Base-by-base conservation (phyloP, 495 filamentous ascomycete genomes). In the Achaetomiella virescens region DNA sequence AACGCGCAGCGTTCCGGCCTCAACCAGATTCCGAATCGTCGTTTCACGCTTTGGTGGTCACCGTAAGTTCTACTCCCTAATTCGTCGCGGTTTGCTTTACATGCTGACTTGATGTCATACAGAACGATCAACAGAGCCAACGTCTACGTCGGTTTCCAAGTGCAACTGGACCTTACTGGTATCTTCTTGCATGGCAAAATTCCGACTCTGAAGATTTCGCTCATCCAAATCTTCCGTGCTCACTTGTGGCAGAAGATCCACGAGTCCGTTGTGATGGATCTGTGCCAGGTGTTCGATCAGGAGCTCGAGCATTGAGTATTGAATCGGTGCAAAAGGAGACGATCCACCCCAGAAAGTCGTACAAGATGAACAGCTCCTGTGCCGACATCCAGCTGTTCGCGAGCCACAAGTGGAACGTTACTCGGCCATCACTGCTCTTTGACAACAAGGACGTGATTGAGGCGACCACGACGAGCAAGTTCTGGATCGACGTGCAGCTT, bases 171-270 rank as follows among this genome's bases (percentile, higher is more conserved):
- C 82, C 75, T 99, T 54, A 99, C 95, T 17, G 95, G 95, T 70
- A 99, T 99, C 62, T 99, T 99, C 83, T 81, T 99, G 63, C 95
- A 99, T 78, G 95, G 95, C 61, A 99, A 99, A 73, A 99, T 99
- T 66, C 95, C 95, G 4, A 99, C 95, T 0, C 70, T 99, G 48
- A 99, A 99, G 79, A 99, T 99, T 55, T 96, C 91, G 2, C 74
- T 99, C 50, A 99, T 99, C 61, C 95, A 99, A 72, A 99, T 99
- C 61, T 99, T 99, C 88, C 88, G 95, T 64, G 95, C 95, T 48
- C 95, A 99, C 81, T 85, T 99, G 79, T 99, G 95, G 95, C 95
- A 99, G 71, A 99, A 99, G 79, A 97, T 99, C 48, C 95, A 99
- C 73, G 95, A 99, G 71, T 95, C 90, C 22, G 93, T 99, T 8